phyloP scores from a whole-genome alignment of 345 rosid genomes.

The Erucastrum elatum region DNA sequence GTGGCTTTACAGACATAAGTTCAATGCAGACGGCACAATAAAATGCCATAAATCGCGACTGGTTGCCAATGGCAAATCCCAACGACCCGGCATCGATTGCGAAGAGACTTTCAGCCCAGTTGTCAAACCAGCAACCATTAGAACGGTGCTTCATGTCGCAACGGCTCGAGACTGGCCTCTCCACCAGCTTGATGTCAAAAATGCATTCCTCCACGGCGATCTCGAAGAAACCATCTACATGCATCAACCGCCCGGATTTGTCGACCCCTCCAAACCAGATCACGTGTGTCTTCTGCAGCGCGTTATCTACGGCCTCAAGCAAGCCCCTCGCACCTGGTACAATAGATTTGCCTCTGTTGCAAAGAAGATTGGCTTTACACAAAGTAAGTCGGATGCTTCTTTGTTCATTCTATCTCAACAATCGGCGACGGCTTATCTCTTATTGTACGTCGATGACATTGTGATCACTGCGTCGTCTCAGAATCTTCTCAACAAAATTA shows the following conservation, averaged over 20 bases:
- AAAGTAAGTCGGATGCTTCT: not conserved
- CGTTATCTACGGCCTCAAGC: not conserved
- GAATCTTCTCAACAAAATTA: not conserved
- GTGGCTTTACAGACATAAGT: not conserved
- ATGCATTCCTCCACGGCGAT: not conserved
- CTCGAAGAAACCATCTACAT: not conserved
- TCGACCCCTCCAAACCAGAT: not conserved
- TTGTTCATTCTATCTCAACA: not conserved
- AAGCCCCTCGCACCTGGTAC: not conserved
- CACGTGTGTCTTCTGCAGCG: not conserved
- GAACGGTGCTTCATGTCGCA: not conserved
- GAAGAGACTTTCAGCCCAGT: not conserved
- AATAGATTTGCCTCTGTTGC: not conserved
- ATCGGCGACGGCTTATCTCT: not conserved
- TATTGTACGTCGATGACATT: not conserved
- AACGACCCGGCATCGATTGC: not conserved
- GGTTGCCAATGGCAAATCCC: not conserved
- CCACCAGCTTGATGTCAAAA: not conserved
- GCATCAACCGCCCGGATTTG: not conserved
- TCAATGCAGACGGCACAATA: not conserved
- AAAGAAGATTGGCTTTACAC: not conserved
- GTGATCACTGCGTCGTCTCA: not conserved
- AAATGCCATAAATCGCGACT: not conserved
- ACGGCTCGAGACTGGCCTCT: not conserved
- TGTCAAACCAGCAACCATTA: not conserved